Base-by-base conservation (phyloP, 2,329 filamentous ascomycete genomes). In the Beauveria australis region DNA sequence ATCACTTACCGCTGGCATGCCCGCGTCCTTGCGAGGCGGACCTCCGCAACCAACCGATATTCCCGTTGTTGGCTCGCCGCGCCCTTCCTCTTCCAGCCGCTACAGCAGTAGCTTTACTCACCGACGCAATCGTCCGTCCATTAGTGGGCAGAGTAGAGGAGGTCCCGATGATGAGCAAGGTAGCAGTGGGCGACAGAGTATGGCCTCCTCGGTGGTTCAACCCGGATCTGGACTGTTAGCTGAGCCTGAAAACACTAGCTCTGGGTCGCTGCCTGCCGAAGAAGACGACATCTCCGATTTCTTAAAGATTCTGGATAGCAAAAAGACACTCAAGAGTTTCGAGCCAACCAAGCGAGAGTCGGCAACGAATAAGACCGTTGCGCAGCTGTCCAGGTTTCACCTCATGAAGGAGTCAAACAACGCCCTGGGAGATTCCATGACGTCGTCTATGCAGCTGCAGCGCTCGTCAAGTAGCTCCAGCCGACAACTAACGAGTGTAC, bases 101-200 rank as follows among this genome's bases (percentile, higher is more conserved):
- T 97, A 95, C 71, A 96, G 91, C 73, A 97, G 93, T 73, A 96
- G 92, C 69, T 99, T 99, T 69, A 89, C 88, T 7, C 91, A 96
- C 71, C 85, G 94, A 51, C 85, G 90, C 59, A 88, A 84, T 30
- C 85, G 92, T 49, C 84, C 87, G 26, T 95, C 92, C 0, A 89
- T 89, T 61, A 88, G 89, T 37, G 88, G 89, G 22, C 81, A 84
- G 22, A 90, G 87, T 69, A 87, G 81, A 64, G 79, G 78, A 2
- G 76, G 73, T 1, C 51, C 51, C 16, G 88, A 91, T 57, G 89
- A 92, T 63, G 89, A 92, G 67, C 88, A 89, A 68, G 79, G 78
- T 41, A 91, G 89, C 73, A 97, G 92, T 69, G 89, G 89, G n/a
- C 87, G 88, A 66, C 88, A 88, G 63, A 92, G 89, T 67, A 74